Evolutionary conservation across 2,329 filamentous ascomycete species (phyloP).

Genomic region (Botrytis pseudocinerea): DNA sequence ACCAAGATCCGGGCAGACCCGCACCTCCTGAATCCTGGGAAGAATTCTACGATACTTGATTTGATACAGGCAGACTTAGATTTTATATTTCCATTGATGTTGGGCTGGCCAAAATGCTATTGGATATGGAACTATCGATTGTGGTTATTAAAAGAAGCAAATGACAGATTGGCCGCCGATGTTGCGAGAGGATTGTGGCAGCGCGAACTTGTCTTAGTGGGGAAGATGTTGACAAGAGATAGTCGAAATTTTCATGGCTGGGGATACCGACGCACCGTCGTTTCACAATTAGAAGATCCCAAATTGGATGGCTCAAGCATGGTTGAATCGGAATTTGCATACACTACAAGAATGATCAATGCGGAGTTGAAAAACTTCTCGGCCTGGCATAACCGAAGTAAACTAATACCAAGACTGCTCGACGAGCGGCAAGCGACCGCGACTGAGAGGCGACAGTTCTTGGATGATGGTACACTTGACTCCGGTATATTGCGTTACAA

Average conservation of each 20-base stretch:
- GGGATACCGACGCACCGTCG: slow-evolving; percentile 82
- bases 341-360: slow-evolving; percentile 86
- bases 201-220: slow-evolving; percentile 76
- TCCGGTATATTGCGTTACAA: neutral
- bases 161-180: slow-evolving; percentile 57
- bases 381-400: slow-evolving; percentile 90
- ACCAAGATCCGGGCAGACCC: slow-evolving; percentile 52
- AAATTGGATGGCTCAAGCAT: slow-evolving; percentile 59
- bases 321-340: slow-evolving; percentile 79
- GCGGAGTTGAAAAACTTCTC: slow-evolving; percentile 93
- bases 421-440: slow-evolving; percentile 67
- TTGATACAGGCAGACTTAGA: slow-evolving; percentile 71
- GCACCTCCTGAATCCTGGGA: slow-evolving; percentile 51
- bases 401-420: slow-evolving; percentile 76
- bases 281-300: slow-evolving; percentile 69
- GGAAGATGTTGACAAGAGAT: slow-evolving; percentile 86
- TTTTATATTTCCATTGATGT: slow-evolving; percentile 81
- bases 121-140: slow-evolving; percentile 98
- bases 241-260: slow-evolving; percentile 95
- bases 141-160: slow-evolving; percentile 78
- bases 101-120: slow-evolving; percentile 93
- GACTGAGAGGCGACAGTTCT: slow-evolving; percentile 62
- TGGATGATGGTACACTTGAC: slow-evolving; percentile 62
- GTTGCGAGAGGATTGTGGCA: slow-evolving; percentile 72
- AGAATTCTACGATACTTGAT: slow-evolving; percentile 53